These are phyloP conservation scores for Sporobolomyces pararoseus DNA, from an alignment of 768 basidiomycete genomes.

Conservation along the genomic window DNA sequence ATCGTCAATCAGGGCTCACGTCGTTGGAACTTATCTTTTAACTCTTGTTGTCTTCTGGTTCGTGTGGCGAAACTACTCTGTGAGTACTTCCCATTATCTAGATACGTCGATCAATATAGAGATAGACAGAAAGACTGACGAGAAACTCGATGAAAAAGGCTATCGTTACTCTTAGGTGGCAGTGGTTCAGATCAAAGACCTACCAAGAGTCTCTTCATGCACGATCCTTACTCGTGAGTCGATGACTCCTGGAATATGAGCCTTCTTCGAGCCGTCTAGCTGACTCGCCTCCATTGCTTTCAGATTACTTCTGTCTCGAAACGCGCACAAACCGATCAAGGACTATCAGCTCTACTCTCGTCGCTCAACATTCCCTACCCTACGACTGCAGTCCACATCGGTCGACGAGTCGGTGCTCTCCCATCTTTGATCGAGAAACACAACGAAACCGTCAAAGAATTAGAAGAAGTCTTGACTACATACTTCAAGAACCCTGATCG, in stretches of 20 bases:
- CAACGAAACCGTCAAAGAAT: slow-evolving; percentile 86
- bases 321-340: slow-evolving; percentile 78
- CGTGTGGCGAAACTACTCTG: slow-evolving; percentile 49
- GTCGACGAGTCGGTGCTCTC: slow-evolving; percentile 77
- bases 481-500: slow-evolving; percentile 75
- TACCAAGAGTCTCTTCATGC: slow-evolving; percentile 89
- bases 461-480: slow-evolving; percentile 81
- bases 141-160: neutral
- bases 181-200: slow-evolving; percentile 66
- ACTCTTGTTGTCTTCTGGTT: slow-evolving; percentile 55
- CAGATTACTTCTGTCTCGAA: slow-evolving; percentile 68
- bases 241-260: no score
- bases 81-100: neutral
- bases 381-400: slow-evolving; percentile 83
- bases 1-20: slow-evolving; percentile 81
- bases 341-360: slow-evolving; percentile 68
- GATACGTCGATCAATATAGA: neutral
- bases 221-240: slow-evolving; percentile 67
- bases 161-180: slow-evolving; percentile 72
- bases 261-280: neutral
- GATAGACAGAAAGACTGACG: neutral
- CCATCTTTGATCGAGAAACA: slow-evolving; percentile 88
- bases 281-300: neutral
- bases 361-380: slow-evolving; percentile 67
- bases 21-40: slow-evolving; percentile 76